Conservation (phyloP, 805 yeast species). For the Maudiozyma pseudohumilis region DNA sequence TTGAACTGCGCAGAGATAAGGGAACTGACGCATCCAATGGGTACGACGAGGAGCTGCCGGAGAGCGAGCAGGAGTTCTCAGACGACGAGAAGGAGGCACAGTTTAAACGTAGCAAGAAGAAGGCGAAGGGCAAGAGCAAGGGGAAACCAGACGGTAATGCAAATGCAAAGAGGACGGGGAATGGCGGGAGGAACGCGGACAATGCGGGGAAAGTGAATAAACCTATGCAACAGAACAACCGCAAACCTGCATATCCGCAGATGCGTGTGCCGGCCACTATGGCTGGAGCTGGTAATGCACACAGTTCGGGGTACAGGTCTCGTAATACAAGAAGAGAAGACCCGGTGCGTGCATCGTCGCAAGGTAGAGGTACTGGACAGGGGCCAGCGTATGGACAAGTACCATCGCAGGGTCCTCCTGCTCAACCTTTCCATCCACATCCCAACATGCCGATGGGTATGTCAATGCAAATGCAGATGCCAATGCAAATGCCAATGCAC, state of each 20-base stretch:
- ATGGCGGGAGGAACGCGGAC: background rate
- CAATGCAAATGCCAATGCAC: slow-evolving; percentile 3
- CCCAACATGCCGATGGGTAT: too few relatives aligned
- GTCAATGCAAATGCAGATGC: too few relatives aligned
- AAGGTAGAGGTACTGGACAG: too few relatives aligned
- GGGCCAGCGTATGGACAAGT: too few relatives aligned
- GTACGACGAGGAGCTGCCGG: slow-evolving; percentile 89
- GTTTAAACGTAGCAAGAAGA: slow-evolving; percentile 54
- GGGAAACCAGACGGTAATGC: slow-evolving; percentile 6
- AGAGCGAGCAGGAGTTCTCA: slow-evolving; percentile 87
- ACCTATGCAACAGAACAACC: background rate
- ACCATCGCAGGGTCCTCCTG: too few relatives aligned
- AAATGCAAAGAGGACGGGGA: slow-evolving; percentile 3
- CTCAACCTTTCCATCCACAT: too few relatives aligned
- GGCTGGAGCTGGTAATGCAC: slow-evolving; percentile 4
- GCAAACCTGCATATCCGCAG: too few relatives aligned
- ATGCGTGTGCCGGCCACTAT: slow-evolving; percentile 13
- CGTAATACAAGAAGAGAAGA: too few relatives aligned
- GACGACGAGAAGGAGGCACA: slow-evolving; percentile 86
- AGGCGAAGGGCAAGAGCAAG: slow-evolving; percentile 37
- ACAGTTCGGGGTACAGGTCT: too few relatives aligned
- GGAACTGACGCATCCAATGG: slow-evolving; percentile 95
- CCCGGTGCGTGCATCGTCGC: too few relatives aligned
- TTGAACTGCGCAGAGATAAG: slow-evolving; percentile 53
- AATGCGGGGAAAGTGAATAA: background rate